Evolutionary conservation across 1,284 basidiomycete genomes (phyloP), one percentile per base, ranked within the genome.

Genomic region (Neolentinus lepideus): DNA sequence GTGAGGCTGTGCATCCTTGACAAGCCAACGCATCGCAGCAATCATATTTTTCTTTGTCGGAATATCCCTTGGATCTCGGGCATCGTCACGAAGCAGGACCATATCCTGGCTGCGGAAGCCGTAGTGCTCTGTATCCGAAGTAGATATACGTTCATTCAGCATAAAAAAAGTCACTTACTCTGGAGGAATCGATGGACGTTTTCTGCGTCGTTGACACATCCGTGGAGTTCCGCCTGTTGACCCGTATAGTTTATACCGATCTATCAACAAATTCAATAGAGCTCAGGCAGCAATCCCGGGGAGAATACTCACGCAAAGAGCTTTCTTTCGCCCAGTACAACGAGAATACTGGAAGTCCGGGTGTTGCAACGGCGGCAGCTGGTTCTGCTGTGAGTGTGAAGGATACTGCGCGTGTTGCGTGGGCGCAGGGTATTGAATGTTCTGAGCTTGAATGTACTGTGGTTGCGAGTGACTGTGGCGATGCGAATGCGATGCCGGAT

Each of bases 21-120:
- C 90, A n/a, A 97, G 81, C 94, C 94, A 97, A 59, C 84, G 79
- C 90, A 95, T 94, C 1, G 86, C 93, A 54, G 75, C 69, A 11
- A 92, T 63, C 88, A 97, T 95, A 66, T 97, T 97, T n/a, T 77
- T 76, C 60, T 73, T 77, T 0, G 91, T 95, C 0, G 94, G 94
- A 27, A 74, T 72, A 65, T 83, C 79, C 48, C 82, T 77, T 8
- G 79, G 79, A 63, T 90, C 79, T 9, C 64, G 65, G 1, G 83
- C 67, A 63, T 93, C 84, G 64, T 97, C 94, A 1, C 89, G 90
- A 43, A 97, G 77, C 60, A 88, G 76, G n/a, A 96, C 92, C 56
- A 96, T 92, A 66, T 96, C 92, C 14, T 90, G 84, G 36, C 73
- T 66, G 57, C 78, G 81, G 70, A 95, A 97, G 12, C 81, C 78